These are phyloP conservation scores for Carex kokanica DNA, from an alignment of 176 grass and related monocot genomes.

Conservation along the genomic window DNA sequence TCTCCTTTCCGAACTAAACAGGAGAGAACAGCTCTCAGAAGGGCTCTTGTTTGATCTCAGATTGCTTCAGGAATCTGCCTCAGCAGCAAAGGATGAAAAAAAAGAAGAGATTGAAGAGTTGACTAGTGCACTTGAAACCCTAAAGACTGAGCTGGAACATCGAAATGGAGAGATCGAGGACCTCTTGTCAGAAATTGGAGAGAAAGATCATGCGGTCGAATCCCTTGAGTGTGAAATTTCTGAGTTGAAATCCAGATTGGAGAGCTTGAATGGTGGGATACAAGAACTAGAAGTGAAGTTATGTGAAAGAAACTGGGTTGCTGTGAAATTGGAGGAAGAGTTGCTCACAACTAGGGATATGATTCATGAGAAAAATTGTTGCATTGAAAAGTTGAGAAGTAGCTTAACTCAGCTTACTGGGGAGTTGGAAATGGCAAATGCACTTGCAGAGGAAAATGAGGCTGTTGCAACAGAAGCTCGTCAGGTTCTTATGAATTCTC, in stretches of 20 bases:
- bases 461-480: conserved; percentile 75
- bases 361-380: conserved; percentile 29
- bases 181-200: conserved; percentile 51
- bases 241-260: conserved; percentile 55
- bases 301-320: conserved; percentile 38
- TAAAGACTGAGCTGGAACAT: conserved; percentile 51
- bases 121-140: conserved; percentile 41
- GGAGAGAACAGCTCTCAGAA: conserved; percentile 72
- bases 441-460: conserved; percentile 83
- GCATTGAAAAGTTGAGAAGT: conserved; percentile 36
- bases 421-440: conserved; percentile 71
- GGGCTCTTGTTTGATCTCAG: conserved; percentile 90
- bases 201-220: conserved; percentile 45
- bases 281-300: conserved; percentile 53
- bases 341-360: conserved; percentile 39
- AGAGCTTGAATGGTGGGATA: conserved; percentile 33
- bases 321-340: conserved; percentile 52
- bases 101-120: conserved; percentile 50
- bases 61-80: conserved; percentile 81
- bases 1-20: conserved; percentile 64
- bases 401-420: conserved; percentile 49
- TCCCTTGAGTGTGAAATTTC: conserved; percentile 44
- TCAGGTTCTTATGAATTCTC: conserved; percentile 48
- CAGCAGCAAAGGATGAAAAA: conserved; percentile 66
- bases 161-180: conserved; percentile 39